These are phyloP conservation scores for Silene uniflora DNA, from an alignment of 148 eudicot species.

Conservation along the genomic window DNA sequence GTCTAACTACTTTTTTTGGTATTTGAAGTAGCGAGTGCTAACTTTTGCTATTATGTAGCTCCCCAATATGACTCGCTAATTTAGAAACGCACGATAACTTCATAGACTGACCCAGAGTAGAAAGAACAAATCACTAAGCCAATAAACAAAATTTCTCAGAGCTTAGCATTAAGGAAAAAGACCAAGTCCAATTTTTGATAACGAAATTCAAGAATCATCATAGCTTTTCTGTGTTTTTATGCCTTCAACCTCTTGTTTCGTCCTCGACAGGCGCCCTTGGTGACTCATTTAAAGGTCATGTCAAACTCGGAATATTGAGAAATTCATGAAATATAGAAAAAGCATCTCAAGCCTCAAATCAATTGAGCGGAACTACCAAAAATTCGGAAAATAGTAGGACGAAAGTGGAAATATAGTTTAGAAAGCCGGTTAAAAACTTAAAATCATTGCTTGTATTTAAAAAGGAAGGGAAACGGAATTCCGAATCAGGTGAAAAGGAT, in stretches of 20 bases:
- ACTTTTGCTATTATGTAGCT: too few species aligned
- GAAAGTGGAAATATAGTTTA: background rate
- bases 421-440: background rate
- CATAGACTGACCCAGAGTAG: too few species aligned
- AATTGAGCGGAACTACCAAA: background rate
- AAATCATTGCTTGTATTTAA: background rate
- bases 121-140: too few species aligned
- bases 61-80: too few species aligned
- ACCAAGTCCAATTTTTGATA: too few species aligned
- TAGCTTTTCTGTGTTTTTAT: too few species aligned
- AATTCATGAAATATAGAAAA: background rate
- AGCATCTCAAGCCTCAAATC: background rate
- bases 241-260: background rate
- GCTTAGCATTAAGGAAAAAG: too few species aligned
- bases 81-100: too few species aligned
- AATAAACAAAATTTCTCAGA: too few species aligned
- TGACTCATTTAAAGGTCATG: background rate
- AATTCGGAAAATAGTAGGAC: background rate
- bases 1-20: too few species aligned
- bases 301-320: background rate
- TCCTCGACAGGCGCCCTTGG: background rate
- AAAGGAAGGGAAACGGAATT: slow-evolving; percentile 30
- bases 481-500: background rate
- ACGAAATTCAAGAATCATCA: too few species aligned
- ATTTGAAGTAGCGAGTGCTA: too few species aligned